These are phyloP conservation scores for Yarrowia sp. DNA, from an alignment of 805 yeast genomes.

Conservation along the genomic window DNA sequence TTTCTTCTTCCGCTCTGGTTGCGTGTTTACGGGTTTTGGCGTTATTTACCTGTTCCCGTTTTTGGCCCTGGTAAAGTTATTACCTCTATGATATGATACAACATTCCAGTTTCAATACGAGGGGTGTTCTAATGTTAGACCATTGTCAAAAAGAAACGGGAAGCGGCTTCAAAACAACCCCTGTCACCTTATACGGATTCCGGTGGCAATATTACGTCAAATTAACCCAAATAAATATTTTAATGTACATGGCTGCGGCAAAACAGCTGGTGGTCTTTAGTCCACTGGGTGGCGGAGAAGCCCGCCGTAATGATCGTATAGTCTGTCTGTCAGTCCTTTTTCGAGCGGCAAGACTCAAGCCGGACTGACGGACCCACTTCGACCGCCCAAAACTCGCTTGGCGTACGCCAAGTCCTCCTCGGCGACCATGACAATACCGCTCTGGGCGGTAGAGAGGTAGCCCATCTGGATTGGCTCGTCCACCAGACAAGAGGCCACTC, in stretches of 20 bases:
- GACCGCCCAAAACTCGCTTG: constrained; percentile 11
- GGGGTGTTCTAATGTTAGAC: background rate
- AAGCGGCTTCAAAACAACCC: too few relatives aligned
- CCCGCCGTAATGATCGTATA: too few relatives aligned
- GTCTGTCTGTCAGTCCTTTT: background rate
- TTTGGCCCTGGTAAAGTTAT: background rate
- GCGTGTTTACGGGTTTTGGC: background rate
- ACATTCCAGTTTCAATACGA: background rate
- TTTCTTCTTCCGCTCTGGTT: background rate
- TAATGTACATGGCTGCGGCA: constrained; percentile 16
- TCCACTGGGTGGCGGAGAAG: too few relatives aligned
- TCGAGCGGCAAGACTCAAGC: background rate
- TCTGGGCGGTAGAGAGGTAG: constrained; percentile 58
- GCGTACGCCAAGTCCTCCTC: constrained; percentile 42
- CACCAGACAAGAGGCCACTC: constrained; percentile 53
- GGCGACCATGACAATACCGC: constrained; percentile 60
- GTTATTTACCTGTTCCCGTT: constrained; percentile 3
- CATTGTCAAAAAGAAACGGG: background rate
- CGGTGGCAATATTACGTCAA: too few relatives aligned
- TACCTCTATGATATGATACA: background rate
- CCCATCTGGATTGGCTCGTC: constrained; percentile 48
- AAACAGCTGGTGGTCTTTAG: background rate
- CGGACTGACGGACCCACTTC: background rate
- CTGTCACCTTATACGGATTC: too few relatives aligned
- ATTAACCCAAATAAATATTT: constrained; percentile 17